Conservation (phyloP, 306 rosid genomes). For the Coriaria nepalensis region DNA sequence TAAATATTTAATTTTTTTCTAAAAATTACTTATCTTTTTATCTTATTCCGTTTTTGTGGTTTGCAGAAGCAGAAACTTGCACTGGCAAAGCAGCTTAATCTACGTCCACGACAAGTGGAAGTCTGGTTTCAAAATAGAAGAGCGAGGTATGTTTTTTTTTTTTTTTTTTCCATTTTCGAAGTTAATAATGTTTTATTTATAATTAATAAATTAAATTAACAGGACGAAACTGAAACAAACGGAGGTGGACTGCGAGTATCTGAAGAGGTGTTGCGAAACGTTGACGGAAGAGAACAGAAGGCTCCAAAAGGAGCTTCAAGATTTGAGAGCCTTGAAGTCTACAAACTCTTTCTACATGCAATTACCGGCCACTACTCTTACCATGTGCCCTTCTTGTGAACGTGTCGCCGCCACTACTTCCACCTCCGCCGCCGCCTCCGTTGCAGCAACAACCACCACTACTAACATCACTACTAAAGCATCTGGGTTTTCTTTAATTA, state of each 20-base stretch:
- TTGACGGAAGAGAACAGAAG: conserved; percentile 60
- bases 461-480: conserved; percentile 13
- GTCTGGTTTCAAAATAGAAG: conserved; percentile 34
- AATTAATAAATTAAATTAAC: neutral
- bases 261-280: conserved; percentile 61
- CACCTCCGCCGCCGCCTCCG: conserved; percentile 12
- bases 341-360: conserved; percentile 62
- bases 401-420: conserved; percentile 38
- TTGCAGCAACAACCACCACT: neutral
- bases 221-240: conserved; percentile 73
- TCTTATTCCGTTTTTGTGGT: neutral
- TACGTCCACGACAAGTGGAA: conserved; percentile 23
- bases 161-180: too few species aligned
- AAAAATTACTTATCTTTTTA: neutral
- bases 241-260: conserved; percentile 60
- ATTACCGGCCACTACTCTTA: conserved; percentile 68
- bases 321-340: conserved; percentile 55
- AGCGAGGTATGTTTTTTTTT: conserved; percentile 23
- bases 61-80: conserved; percentile 19
- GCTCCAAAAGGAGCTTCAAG: conserved; percentile 65
- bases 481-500: conserved; percentile 27
- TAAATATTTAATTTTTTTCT: neutral
- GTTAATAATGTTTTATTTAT: too few species aligned
- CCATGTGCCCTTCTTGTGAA: conserved; percentile 80
- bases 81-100: conserved; percentile 21